Evolutionary conservation across 1,284 basidiomycete genomes (phyloP).

Genomic region (Moesziomyces sp.): DNA sequence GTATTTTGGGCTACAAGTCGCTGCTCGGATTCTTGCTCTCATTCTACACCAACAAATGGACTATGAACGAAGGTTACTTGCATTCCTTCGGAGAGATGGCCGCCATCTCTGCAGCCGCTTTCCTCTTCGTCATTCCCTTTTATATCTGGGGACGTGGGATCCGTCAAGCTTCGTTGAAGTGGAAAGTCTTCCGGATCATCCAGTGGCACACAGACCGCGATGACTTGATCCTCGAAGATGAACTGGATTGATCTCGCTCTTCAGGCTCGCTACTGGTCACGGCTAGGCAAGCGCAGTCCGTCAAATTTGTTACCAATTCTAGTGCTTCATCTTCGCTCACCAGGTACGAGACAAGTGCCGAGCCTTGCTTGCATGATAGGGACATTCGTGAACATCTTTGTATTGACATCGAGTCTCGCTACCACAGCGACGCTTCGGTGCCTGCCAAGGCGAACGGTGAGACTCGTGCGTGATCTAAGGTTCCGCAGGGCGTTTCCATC

Average conservation of each 20-base stretch:
- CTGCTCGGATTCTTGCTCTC: conserved; percentile 30
- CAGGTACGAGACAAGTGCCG: not conserved
- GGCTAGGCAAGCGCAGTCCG: too few relatives aligned
- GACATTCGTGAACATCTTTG: too few relatives aligned
- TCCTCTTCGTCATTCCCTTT: conserved; percentile 7
- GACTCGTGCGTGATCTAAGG: too few relatives aligned
- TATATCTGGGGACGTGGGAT: conserved; percentile 13
- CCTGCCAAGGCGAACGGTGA: too few relatives aligned
- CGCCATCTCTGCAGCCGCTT: conserved; percentile 10
- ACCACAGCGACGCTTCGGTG: too few relatives aligned
- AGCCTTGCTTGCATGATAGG: too few relatives aligned
- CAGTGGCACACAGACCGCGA: conserved; percentile 26
- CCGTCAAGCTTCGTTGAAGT: conserved; percentile 3
- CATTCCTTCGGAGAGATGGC: conserved; percentile 20
- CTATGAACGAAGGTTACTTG: conserved; percentile 14
- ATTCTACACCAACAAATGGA: conserved; percentile 38
- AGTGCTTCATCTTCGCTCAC: not conserved
- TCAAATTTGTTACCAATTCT: not conserved
- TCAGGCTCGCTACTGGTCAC: too few relatives aligned
- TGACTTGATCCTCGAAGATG: conserved; percentile 10
- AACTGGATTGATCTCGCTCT: not conserved
- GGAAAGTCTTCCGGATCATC: conserved; percentile 7
- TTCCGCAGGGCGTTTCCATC: too few relatives aligned
- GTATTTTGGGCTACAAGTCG: conserved; percentile 18
- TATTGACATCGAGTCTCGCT: too few relatives aligned